phyloP scores from a whole-genome alignment of 2,329 filamentous ascomycete genomes.

The Alternaria atra region DNA sequence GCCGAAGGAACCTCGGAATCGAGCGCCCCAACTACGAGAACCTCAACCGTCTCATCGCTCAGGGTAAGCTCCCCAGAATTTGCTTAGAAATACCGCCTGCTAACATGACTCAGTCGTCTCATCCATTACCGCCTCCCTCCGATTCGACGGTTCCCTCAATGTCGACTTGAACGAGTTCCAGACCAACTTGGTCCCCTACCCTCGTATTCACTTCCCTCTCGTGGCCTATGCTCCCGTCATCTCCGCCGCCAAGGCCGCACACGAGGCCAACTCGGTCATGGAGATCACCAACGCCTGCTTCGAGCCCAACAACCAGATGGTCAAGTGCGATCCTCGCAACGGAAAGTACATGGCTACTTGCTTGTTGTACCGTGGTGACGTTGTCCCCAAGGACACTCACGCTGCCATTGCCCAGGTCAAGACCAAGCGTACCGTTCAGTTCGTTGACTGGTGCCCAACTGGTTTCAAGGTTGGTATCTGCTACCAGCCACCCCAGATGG shows the following conservation, averaged over 20 bases:
- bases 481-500: conserved; percentile 96
- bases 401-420: conserved; percentile 93
- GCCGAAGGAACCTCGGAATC: conserved; percentile 95
- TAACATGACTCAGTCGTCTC: conserved; percentile 76
- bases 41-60: conserved; percentile 97
- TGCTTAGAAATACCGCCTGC: background rate
- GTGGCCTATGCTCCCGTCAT: conserved; percentile 95
- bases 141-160: conserved; percentile 98
- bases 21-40: conserved; percentile 99
- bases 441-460: conserved; percentile 99
- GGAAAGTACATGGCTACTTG: conserved; percentile 99
- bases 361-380: conserved; percentile 96
- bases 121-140: conserved; percentile 96
- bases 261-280: conserved; percentile 97
- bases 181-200: conserved; percentile 99
- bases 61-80: conserved; percentile 67
- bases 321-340: conserved; percentile 97
- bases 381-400: conserved; percentile 96
- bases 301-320: conserved; percentile 99
- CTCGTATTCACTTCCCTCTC: conserved; percentile 98
- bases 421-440: conserved; percentile 99
- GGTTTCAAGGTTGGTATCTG: conserved; percentile 99
- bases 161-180: conserved; percentile 99
- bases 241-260: conserved; percentile 92
- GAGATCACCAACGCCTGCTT: conserved; percentile 99